Evolutionary conservation across 208 protist species (phyloP), one percentile per base, ranked within the genome.

Genomic region (Angomonas ambiguus): DNA sequence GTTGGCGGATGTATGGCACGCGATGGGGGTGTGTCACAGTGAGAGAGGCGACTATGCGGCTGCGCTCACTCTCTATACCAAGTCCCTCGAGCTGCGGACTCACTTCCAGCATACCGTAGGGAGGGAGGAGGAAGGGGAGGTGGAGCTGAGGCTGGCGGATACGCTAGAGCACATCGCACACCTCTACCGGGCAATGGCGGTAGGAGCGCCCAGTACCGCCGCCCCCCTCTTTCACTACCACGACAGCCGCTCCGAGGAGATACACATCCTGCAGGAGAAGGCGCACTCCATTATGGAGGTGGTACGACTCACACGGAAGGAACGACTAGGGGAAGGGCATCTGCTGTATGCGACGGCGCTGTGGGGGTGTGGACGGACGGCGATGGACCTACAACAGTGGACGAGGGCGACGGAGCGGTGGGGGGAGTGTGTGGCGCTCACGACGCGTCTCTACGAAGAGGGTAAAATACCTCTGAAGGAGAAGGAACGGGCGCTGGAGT

Each of bases 81-180:
- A 35, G 3, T 60, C 48, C 20, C 11, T 60, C 22, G 51, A 69
- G 32, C 11, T 62, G 30, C 48, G 64, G 24, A 10, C 38, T 6
- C 34, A 48, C 64, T 62, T 27, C 33, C n/a, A 11, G 10, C 35
- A 34, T 27, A 32, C 22, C 62, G 60, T 27, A 22, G 70, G 69
- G 53, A 41, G 35, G 24, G 2, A 65, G 59, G 6, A 65, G 72
- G 16, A 67, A 74, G 35, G n/a, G n/a, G n/a, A n/a, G n/a, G n/a
- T n/a, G n/a, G 79, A 87, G 58, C 62, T 91, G 51, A 83, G 77
- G 65, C 62, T 88, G 51, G 82, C 82, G 2, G 72, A 85, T 25
- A 92, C 85, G 24, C 45, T 88, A 56, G 82, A 88, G 61, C 81
- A 88, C 64, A 70, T 92, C 4, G 81, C 80, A 42, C 73, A 85